Percentiles rank a stretch among this genome's conserved stretches.
These are phyloP conservation scores for Phytophthora boehmeriae DNA, from an alignment of 352 stramenopile species.

Conservation along the genomic window DNA sequence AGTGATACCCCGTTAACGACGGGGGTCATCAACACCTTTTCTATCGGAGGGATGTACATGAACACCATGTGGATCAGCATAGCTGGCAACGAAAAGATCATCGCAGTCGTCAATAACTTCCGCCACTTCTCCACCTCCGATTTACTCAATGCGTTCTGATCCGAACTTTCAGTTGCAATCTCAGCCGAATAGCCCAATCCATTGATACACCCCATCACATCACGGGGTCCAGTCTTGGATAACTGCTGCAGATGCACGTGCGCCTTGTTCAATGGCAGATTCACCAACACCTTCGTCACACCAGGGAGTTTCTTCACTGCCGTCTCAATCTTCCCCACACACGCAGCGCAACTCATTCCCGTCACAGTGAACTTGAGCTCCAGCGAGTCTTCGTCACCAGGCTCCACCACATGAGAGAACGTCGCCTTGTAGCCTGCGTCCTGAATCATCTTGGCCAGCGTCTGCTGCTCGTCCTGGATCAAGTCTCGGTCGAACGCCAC, in stretches of 20 bases:
- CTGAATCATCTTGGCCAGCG: conserved; percentile 67
- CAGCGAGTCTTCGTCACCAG: conserved; percentile 77
- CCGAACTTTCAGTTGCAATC: conserved; percentile 56
- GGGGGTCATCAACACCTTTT: conserved; percentile 73
- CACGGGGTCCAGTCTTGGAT: conserved; percentile 69
- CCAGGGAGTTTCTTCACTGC: conserved; percentile 67
- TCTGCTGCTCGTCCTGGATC: conserved; percentile 53
- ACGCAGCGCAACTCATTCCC: conserved; percentile 68
- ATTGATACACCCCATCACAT: conserved; percentile 75
- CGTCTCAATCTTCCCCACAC: conserved; percentile 71
- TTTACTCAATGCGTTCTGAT: conserved; percentile 70
- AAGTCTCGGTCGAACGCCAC: conserved; percentile 81
- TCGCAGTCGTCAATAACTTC: conserved; percentile 66
- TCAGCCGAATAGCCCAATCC: conserved; percentile 63
- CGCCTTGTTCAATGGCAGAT: conserved; percentile 67
- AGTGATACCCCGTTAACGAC: conserved; percentile 82
- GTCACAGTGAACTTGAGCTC: conserved; percentile 81
- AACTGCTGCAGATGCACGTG: conserved; percentile 85
- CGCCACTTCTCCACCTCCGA: conserved; percentile 83
- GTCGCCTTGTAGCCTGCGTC: conserved; percentile 81
- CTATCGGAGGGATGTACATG: conserved; percentile 71
- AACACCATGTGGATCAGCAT: conserved; percentile 91
- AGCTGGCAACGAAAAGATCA: conserved; percentile 85
- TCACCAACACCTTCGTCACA: conserved; percentile 75
- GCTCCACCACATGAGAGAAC: conserved; percentile 79